Base-by-base conservation (phyloP, 2,329 filamentous ascomycete genomes). In the Penicillium decumbens region DNA sequence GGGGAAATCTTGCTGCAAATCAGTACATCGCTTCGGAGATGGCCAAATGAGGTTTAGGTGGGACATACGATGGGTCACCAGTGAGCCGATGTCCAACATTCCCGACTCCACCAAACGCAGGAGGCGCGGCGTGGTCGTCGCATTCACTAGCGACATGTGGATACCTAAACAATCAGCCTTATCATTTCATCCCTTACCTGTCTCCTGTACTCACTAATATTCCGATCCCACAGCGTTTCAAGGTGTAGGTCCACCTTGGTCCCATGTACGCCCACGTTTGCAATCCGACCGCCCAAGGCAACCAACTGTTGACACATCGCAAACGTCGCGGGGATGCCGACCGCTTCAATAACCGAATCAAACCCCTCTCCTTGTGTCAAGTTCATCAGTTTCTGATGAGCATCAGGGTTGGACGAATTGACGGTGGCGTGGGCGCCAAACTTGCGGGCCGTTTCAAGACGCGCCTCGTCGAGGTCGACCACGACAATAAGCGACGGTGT, bases 201-300 rank as follows among this genome's bases (percentile, higher is more conserved):
- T 18, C 32, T 33, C 32, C 32, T 6, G 5, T 8, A 69, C 74
- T 65, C 53, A 77, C 75, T 67, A 41, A 81, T 77, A 55, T 81
- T 81, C 51, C 72, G 72, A 49, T 73, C 67, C 80, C 80, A 83
- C 4, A 82, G 66, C 41, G 69, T 72, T 47, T 82, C 75, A 12
- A 83, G 67, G 33, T 79, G 72, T 35, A 82, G 63, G 47, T 76
- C 68, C 0, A 75, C 79, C 41, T 73, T 75, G n/a, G 66, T 72
- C 0, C 80, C 80, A 56, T 82, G 79, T 6, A 83, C 80, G 7
- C 80, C 80, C 2, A 83, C 72, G 58, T 82, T 83, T 3, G 79
- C 80, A 53, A 83, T 75, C 0, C 70, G 66, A 3, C 78, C 80
- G 1, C 79, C 80, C 0, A 75, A 67, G 0, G 76, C 79, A 8